Base-by-base conservation (phyloP, 345 rosid species). In the Gossypioides kirkii region DNA sequence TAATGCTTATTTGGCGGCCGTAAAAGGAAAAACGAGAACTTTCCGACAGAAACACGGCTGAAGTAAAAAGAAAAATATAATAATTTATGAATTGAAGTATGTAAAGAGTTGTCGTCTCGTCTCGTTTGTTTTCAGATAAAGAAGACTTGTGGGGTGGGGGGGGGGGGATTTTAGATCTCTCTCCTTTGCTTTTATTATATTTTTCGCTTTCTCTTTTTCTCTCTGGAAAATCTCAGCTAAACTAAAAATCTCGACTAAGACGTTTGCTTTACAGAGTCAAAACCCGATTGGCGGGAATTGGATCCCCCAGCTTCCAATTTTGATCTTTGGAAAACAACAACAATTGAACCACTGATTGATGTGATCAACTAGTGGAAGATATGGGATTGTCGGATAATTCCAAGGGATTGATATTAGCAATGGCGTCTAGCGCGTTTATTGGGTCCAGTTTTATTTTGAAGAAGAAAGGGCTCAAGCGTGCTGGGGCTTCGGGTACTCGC, bases 381-480 rank as follows among this genome's bases (percentile, higher is more conserved):
- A 80, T 83, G 91, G 84, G 74, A 71, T 76, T 82, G 62, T 85
- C 94, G 69, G 97, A 90, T 25, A 94, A 91, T 80, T 79, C 86
- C 23, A 94, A 72, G 70, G 98, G 98, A 17, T 72, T 91, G 81
- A 75, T 90, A 36, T 77, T 94, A 66, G 98, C 97, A 2, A 84
- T 87, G 61, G 84, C 85, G 43, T 94, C 96, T 3, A 88, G 96
- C 63, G 87, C 85, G 2, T 94, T 94, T 76, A 88, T 90, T 4
- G 98, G 98, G 12, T 76, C 90, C 8, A 94, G 98, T 86, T 94
- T 94, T 87, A 94, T 91, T 69, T 74, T 94, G 84, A 94, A 91
- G 93, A 94, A 94, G 93, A 88, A 88, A 85, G 97, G 98, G 13
- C 90, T 94, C 73, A 91, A 90, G 78, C 89, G 89, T 43, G 98